Evolutionary conservation across 805 yeast species (phyloP).

Genomic region (Candida orba): DNA sequence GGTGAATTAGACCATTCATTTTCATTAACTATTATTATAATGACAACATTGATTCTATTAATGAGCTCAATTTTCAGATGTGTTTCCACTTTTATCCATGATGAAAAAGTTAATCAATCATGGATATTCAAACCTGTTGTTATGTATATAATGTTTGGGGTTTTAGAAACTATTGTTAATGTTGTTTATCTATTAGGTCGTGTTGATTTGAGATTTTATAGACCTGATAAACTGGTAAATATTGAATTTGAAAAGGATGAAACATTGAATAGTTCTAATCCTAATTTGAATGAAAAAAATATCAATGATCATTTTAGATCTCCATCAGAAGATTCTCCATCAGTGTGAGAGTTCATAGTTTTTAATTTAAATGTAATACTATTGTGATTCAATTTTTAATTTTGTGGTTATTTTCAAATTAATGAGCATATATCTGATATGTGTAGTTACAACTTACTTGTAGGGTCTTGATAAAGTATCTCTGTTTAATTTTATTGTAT

Average conservation of each 20-base stretch:
- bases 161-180: slow-evolving; percentile 52
- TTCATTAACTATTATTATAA: slow-evolving; percentile 36
- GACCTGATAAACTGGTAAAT: slow-evolving; percentile 52
- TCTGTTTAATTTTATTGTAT: too few relatives aligned
- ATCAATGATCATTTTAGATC: not conserved
- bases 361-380: too few relatives aligned
- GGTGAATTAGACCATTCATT: slow-evolving; percentile 39
- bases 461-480: too few relatives aligned
- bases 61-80: slow-evolving; percentile 45
- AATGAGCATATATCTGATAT: too few relatives aligned
- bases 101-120: slow-evolving; percentile 24
- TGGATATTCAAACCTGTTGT: slow-evolving; percentile 48
- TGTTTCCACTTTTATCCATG: slow-evolving; percentile 35
- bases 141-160: slow-evolving; percentile 66
- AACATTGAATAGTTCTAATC: slow-evolving; percentile 7
- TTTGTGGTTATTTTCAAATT: too few relatives aligned
- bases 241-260: slow-evolving; percentile 3
- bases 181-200: slow-evolving; percentile 53
- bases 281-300: slow-evolving; percentile 3
- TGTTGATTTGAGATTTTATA: slow-evolving; percentile 71
- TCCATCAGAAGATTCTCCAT: not conserved
- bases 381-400: too few relatives aligned
- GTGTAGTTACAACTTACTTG: too few relatives aligned
- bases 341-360: too few relatives aligned
- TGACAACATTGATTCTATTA: slow-evolving; percentile 43